These are phyloP conservation scores for Scheffersomyces stipitis DNA, from an alignment of 805 yeast species.

Conservation along the genomic window DNA sequence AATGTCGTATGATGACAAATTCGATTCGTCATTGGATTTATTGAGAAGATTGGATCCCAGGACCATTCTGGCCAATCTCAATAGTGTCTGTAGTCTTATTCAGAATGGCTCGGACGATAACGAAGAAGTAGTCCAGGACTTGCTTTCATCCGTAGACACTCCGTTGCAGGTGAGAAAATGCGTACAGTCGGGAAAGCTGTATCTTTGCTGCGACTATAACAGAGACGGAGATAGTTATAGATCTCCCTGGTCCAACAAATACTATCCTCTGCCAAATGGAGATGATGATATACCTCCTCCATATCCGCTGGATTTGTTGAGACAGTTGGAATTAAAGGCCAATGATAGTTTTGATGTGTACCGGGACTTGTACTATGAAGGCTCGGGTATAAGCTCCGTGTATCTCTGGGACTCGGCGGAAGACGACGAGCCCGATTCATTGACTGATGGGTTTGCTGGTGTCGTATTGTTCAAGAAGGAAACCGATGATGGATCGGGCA, in stretches of 20 bases:
- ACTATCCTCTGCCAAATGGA: conserved; percentile 45
- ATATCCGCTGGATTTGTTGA: conserved; percentile 62
- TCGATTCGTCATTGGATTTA: conserved; percentile 40
- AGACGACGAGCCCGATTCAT: conserved; percentile 39
- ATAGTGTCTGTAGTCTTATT: conserved; percentile 35
- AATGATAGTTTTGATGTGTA: conserved; percentile 91
- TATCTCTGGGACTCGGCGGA: conserved; percentile 88
- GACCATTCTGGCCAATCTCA: conserved; percentile 30
- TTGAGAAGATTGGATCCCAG: conserved; percentile 44
- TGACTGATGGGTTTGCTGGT: conserved; percentile 75
- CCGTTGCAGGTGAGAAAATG: conserved; percentile 65
- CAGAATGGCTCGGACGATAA: conserved; percentile 23
- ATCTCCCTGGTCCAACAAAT: conserved; percentile 86
- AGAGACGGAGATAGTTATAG: conserved; percentile 91
- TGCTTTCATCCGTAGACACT: conserved; percentile 81
- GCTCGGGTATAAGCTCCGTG: conserved; percentile 79
- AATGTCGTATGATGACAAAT: conserved; percentile 35
- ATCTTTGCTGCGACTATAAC: conserved; percentile 88
- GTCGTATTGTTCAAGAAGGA: conserved; percentile 82
- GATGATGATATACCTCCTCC: conserved; percentile 63
- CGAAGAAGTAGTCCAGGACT: conserved; percentile 75
- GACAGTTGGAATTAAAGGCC: conserved; percentile 76
- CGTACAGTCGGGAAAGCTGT: conserved; percentile 58
- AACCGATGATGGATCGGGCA: conserved; percentile 49
- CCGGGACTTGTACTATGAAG: conserved; percentile 92